These are phyloP conservation scores for Pythium dissimile DNA, from an alignment of 352 stramenopile species.

Conservation along the genomic window DNA sequence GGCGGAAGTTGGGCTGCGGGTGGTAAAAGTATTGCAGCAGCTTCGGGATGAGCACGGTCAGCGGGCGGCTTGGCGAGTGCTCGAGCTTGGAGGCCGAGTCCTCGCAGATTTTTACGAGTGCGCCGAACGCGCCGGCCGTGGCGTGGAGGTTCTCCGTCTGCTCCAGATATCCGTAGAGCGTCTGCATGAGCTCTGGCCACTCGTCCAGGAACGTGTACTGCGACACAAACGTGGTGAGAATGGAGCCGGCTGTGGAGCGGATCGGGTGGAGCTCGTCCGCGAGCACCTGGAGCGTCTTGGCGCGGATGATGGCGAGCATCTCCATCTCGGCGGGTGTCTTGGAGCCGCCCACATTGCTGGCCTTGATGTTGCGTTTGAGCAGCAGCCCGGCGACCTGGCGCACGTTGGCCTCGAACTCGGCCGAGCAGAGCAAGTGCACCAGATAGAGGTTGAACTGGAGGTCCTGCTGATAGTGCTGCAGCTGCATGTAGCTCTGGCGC, in stretches of 20 bases:
- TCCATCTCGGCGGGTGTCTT: constrained; percentile 60
- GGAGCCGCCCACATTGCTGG: constrained; percentile 47
- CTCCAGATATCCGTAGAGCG: constrained; percentile 55
- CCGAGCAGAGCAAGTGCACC: constrained; percentile 72
- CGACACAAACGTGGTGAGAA: constrained; percentile 85
- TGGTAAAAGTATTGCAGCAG: constrained; percentile 89
- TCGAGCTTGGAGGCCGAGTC: constrained; percentile 88
- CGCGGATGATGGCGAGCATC: constrained; percentile 77
- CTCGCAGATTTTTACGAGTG: constrained; percentile 88
- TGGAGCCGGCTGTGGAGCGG: constrained; percentile 68
- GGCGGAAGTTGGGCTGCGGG: constrained; percentile 68
- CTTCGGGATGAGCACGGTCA: constrained; percentile 87
- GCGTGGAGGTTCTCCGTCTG: constrained; percentile 56
- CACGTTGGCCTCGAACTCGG: constrained; percentile 55
- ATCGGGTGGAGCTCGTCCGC: constrained; percentile 62
- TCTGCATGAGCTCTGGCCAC: constrained; percentile 86
- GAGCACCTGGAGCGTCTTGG: constrained; percentile 68
- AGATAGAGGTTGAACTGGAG: constrained; percentile 90
- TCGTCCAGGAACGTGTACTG: constrained; percentile 87
- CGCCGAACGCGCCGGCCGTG: constrained; percentile 80
- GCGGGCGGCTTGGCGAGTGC: constrained; percentile 80
- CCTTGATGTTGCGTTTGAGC: constrained; percentile 88
- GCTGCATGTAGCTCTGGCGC: constrained; percentile 72
- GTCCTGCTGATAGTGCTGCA: constrained; percentile 87
- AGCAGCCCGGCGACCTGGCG: constrained; percentile 76